Conservation (phyloP, 495 filamentous ascomycete genomes). For the Sporormia fimetaria region DNA sequence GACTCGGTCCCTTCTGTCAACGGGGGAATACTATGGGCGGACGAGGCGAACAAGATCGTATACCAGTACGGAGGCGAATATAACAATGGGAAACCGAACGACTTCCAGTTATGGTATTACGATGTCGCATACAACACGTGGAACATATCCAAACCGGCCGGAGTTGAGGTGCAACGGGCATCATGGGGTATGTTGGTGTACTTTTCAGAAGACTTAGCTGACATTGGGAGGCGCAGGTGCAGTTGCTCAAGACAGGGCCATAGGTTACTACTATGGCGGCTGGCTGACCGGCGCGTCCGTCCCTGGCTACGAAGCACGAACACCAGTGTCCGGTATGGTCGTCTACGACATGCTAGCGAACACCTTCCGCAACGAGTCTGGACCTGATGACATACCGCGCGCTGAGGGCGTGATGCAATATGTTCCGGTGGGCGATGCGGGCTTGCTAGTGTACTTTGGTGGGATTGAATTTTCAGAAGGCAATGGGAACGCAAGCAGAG, state of each 20-base stretch:
- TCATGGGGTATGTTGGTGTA: conserved; percentile 21
- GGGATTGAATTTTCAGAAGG: conserved; percentile 31
- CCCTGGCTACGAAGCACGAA: conserved; percentile 32
- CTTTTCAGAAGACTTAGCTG: neutral
- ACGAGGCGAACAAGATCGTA: conserved; percentile 42
- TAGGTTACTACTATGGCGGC: conserved; percentile 39
- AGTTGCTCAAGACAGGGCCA: conserved; percentile 26
- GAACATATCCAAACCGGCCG: conserved; percentile 22
- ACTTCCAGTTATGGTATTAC: conserved; percentile 34
- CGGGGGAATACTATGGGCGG: conserved; percentile 42
- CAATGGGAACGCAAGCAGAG: conserved; percentile 10
- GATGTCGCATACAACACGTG: conserved; percentile 37
- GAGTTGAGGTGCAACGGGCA: conserved; percentile 20
- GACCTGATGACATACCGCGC: conserved; percentile 34
- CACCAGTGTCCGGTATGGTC: conserved; percentile 32
- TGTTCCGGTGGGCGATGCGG: conserved; percentile 41
- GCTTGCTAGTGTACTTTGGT: conserved; percentile 43
- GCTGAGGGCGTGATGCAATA: conserved; percentile 39
- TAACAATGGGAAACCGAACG: conserved; percentile 28
- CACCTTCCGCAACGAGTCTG: conserved; percentile 34
- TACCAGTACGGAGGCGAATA: conserved; percentile 44
- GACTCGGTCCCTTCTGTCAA: conserved; percentile 34
- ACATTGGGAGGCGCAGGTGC: conserved; percentile 28
- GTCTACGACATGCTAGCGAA: conserved; percentile 38
- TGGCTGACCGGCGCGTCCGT: conserved; percentile 39